phyloP scores from a whole-genome alignment of 2,329 filamentous ascomycete species.

The Sclerotinia borealis region DNA sequence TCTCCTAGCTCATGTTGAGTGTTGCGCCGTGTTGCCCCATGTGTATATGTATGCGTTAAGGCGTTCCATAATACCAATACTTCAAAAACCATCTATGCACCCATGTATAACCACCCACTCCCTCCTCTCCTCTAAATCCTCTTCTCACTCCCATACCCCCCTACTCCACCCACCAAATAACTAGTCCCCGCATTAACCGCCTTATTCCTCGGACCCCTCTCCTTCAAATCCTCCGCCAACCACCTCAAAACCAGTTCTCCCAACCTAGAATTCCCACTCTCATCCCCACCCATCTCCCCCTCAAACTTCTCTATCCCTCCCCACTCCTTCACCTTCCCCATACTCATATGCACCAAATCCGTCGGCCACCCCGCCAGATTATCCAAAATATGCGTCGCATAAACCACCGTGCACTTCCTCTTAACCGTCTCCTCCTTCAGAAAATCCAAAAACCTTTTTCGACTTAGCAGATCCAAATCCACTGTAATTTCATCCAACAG shows the following conservation, averaged over 20 bases:
- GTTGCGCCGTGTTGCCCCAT: background rate
- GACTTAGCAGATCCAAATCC: slow-evolving; percentile 81
- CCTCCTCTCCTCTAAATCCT: slow-evolving; percentile 15
- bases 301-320: slow-evolving; percentile 66
- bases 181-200: slow-evolving; percentile 39
- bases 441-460: slow-evolving; percentile 80
- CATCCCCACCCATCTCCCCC: slow-evolving; percentile 43
- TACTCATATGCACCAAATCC: slow-evolving; percentile 91
- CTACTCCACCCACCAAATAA: slow-evolving; percentile 51
- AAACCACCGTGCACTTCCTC: slow-evolving; percentile 84
- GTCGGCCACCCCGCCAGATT: slow-evolving; percentile 93
- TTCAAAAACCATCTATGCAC: background rate
- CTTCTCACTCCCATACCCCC: slow-evolving; percentile 58
- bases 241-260: slow-evolving; percentile 84
- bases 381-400: slow-evolving; percentile 95
- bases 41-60: background rate
- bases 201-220: slow-evolving; percentile 65
- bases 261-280: slow-evolving; percentile 70
- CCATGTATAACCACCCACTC: background rate
- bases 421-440: slow-evolving; percentile 79
- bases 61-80: background rate
- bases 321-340: slow-evolving; percentile 84
- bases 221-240: slow-evolving; percentile 73
- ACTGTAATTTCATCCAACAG: slow-evolving; percentile 96
- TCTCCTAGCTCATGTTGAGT: slow-evolving; percentile 11